Evolutionary conservation across 2,329 filamentous ascomycete genomes (phyloP).

Genomic region (Clonostachys sp.): DNA sequence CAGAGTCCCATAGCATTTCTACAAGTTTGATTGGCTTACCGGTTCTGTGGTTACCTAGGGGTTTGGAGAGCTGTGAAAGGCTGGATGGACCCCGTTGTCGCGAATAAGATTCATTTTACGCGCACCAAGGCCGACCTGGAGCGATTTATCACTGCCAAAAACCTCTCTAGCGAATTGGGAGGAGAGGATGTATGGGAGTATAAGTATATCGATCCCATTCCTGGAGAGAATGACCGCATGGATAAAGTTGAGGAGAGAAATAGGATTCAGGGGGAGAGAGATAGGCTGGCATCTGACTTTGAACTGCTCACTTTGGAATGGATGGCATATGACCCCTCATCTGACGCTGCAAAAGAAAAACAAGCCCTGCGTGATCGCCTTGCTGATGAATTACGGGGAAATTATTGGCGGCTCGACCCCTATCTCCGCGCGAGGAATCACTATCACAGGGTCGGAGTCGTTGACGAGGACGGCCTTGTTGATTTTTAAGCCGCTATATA

Average conservation of each 20-base stretch:
- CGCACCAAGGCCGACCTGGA: constrained; percentile 57
- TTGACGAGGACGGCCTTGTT: background rate
- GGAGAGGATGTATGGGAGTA: constrained; percentile 67
- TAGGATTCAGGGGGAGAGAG: constrained; percentile 27
- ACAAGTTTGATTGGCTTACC: no score
- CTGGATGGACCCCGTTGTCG: constrained; percentile 74
- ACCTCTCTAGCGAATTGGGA: constrained; percentile 52
- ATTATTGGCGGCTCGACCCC: constrained; percentile 70
- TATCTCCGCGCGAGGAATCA: constrained; percentile 37
- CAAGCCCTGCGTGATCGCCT: constrained; percentile 35
- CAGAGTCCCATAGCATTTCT: background rate
- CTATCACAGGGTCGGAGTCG: constrained; percentile 3
- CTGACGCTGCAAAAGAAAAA: constrained; percentile 7
- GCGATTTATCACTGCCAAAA: constrained; percentile 55
- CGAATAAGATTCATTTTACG: constrained; percentile 67
- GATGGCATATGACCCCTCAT: constrained; percentile 31
- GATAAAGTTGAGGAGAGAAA: constrained; percentile 23
- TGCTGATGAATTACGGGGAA: constrained; percentile 46
- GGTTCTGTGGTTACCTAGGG: constrained; percentile 10
- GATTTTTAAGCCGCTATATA: constrained; percentile 1
- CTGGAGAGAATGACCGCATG: constrained; percentile 53
- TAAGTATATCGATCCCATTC: constrained; percentile 54
- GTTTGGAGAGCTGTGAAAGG: constrained; percentile 62
- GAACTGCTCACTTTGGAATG: constrained; percentile 55
- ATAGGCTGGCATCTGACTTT: constrained; percentile 47